These are phyloP conservation scores for Zarea fungicola DNA, from an alignment of 2,329 filamentous ascomycete species.

Conservation along the genomic window DNA sequence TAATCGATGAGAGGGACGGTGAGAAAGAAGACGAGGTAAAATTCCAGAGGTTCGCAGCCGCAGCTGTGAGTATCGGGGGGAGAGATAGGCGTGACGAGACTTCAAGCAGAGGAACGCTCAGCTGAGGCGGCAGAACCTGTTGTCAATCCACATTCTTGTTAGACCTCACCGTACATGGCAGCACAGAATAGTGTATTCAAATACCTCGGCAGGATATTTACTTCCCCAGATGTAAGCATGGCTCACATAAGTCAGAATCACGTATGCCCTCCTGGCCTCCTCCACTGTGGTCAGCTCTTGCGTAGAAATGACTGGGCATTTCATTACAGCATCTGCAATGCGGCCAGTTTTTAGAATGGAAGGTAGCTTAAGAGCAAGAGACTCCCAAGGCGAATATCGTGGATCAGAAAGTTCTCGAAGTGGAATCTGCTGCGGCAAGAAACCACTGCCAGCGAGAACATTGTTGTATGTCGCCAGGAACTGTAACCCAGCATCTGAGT, in stretches of 20 bases:
- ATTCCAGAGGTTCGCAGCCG: constrained; percentile 85
- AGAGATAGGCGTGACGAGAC: constrained; percentile 71
- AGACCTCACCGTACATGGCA: constrained; percentile 18
- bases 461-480: neutral
- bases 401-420: neutral
- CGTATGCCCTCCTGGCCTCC: constrained; percentile 79
- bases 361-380: neutral
- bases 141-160: neutral
- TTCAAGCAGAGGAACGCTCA: constrained; percentile 71
- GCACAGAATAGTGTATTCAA: neutral
- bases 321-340: neutral
- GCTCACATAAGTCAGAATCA: constrained; percentile 70
- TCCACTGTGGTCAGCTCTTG: constrained; percentile 36
- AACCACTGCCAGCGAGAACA: neutral
- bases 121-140: constrained; percentile 63
- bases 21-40: constrained; percentile 54
- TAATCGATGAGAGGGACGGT: constrained; percentile 55
- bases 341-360: neutral
- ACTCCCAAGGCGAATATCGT: neutral
- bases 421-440: neutral
- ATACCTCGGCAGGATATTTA: constrained; percentile 64
- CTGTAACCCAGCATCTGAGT: neutral
- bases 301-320: neutral
- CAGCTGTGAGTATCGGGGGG: constrained; percentile 83
- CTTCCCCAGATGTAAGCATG: constrained; percentile 91